phyloP scores from a whole-genome alignment of 139 green algal species.

The Monoraphidium neglectum region DNA sequence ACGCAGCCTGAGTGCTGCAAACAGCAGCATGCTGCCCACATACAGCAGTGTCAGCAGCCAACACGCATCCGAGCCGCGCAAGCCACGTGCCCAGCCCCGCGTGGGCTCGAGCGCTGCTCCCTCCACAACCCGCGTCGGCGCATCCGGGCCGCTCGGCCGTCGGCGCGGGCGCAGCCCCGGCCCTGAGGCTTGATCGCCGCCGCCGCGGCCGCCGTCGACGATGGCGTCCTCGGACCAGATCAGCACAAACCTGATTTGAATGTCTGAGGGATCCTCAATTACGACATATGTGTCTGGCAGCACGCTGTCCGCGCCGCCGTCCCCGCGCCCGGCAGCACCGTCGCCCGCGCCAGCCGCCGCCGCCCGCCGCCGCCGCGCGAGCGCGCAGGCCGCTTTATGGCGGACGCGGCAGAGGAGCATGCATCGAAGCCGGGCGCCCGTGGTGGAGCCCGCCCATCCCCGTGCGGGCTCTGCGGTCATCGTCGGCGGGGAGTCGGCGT shows the following conservation, averaged over 20 bases:
- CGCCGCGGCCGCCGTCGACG: too few relatives aligned
- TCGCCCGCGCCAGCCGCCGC: not conserved
- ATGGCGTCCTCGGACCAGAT: conserved; percentile 20
- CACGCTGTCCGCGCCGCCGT: not conserved
- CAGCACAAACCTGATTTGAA: conserved; percentile 13
- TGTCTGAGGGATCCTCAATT: not conserved
- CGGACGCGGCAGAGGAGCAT: conserved; percentile 26
- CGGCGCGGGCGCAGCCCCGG: too few relatives aligned
- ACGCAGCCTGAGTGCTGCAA: too few relatives aligned
- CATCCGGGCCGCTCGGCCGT: too few relatives aligned
- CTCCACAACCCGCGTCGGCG: too few relatives aligned
- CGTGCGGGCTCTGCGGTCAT: not conserved
- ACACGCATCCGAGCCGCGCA: too few relatives aligned
- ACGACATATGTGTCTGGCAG: conserved; percentile 17
- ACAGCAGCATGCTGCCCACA: too few relatives aligned
- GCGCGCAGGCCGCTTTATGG: not conserved
- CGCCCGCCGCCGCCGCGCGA: not conserved
- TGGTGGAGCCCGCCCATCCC: conserved; percentile 11
- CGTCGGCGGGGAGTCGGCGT: too few relatives aligned
- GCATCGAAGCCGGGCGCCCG: conserved; percentile 12
- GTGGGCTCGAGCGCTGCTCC: too few relatives aligned
- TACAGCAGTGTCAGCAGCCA: too few relatives aligned
- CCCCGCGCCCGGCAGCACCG: not conserved
- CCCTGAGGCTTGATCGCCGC: too few relatives aligned
- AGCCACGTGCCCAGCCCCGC: too few relatives aligned